Evolutionary conservation across 306 rosid species (phyloP).

Genomic region (Inga laurina): DNA sequence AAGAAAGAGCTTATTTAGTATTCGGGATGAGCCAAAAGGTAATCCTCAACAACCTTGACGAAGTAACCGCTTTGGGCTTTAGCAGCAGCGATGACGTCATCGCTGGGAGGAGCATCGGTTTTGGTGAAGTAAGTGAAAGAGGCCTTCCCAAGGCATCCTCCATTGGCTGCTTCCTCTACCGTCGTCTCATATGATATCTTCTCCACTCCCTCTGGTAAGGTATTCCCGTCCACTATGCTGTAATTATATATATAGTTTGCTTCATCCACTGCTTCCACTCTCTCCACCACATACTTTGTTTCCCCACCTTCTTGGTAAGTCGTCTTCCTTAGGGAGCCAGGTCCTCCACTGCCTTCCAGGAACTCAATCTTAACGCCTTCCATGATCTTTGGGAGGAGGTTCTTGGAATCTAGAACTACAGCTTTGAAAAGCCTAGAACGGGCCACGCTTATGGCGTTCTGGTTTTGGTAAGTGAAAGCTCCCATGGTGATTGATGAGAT

Average conservation of each 20-base stretch:
- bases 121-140: no score
- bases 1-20: constrained; percentile 15
- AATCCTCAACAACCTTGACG: no score
- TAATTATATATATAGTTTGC: constrained; percentile 43
- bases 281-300: constrained; percentile 45
- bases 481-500: constrained; percentile 40
- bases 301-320: constrained; percentile 38
- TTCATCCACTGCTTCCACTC: constrained; percentile 16
- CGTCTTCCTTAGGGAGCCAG: constrained; percentile 60
- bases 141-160: constrained; percentile 37
- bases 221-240: constrained; percentile 52
- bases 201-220: constrained; percentile 40
- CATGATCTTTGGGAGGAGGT: constrained; percentile 46
- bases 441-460: constrained; percentile 40
- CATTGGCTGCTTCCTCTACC: constrained; percentile 38
- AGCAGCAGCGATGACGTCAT: no score
- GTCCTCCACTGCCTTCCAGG: constrained; percentile 54
- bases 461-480: constrained; percentile 37
- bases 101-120: no score
- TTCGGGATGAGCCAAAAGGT: constrained; percentile 50
- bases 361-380: constrained; percentile 36
- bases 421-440: constrained; percentile 55
- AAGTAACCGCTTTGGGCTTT: no score
- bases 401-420: constrained; percentile 36
- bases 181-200: constrained; percentile 42